Evolutionary conservation across 2,329 filamentous ascomycete species (phyloP), one percentile per base, ranked within the genome.

Genomic region (Clonostachys chloroleuca): DNA sequence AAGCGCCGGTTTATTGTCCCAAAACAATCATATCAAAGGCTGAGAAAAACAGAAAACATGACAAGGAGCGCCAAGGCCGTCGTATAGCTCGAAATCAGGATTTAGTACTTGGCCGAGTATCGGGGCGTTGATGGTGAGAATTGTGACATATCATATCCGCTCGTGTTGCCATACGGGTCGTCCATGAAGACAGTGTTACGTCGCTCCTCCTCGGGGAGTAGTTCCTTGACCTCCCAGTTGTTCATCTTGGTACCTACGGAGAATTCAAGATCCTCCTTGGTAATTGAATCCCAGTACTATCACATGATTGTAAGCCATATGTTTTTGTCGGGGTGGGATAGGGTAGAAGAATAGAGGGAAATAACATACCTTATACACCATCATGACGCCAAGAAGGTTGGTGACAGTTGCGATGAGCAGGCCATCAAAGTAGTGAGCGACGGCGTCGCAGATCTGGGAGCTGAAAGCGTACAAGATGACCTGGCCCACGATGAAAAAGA

Each of bases 261-360:
- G 69, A 99, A 99, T 65, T 99, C 94, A 55, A 99, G 85, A 66
- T 99, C 94, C 70, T 99, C 94, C 62, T 89, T 91, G 18, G 94
- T 99, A 67, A 99, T 99, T 14, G 92, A 96, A 64, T 99, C 94
- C 94, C 94, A 99, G 75, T 95, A 99, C 91, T 94, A 56, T 46
- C 49, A 49, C 42, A 44, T 56, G 17, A 36, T 54, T 51, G 54
- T 47, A 24, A 43, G 20, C n/a, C 12, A 42, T 13, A 24, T 34
- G 36, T 5, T 12, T 14, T 39, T 37, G 9, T n/a, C 13, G 42
- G 16, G 34, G 24, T n/a, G 16, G 17, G 33, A n/a, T 18, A 12
- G n/a, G 12, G 24, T 34, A n/a, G 13, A 43, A 17, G 39, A 44
- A n/a, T 20, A 5, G 42, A 39, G 17, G 20, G 16, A 30, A 14